Conservation (phyloP, 2,329 filamentous ascomycete genomes). For the Phialocephala sp. region DNA sequence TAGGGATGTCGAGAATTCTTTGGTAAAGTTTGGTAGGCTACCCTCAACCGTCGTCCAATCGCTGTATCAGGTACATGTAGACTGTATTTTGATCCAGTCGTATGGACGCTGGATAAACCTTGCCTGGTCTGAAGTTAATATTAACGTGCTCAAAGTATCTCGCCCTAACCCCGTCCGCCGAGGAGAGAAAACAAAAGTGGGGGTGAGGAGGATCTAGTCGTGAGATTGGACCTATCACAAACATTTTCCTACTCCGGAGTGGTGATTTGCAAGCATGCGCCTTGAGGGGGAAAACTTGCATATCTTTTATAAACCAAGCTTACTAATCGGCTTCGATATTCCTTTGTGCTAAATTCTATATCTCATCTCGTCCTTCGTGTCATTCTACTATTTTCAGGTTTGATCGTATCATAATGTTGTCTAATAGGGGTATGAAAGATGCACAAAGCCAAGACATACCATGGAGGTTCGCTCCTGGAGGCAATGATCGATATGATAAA, state of each 20-base stretch:
- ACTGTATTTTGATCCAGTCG: too few relatives aligned
- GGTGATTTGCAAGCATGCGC: too few relatives aligned
- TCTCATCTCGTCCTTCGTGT: neutral
- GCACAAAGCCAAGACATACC: slow-evolving; percentile 24
- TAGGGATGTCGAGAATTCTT: too few relatives aligned
- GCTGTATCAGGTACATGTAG: too few relatives aligned
- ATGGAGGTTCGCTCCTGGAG: slow-evolving; percentile 30
- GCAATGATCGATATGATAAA: slow-evolving; percentile 30
- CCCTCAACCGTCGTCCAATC: too few relatives aligned
- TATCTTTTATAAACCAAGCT: neutral
- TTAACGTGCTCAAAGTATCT: too few relatives aligned
- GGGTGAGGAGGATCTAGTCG: neutral
- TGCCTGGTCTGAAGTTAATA: too few relatives aligned
- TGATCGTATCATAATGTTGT: slow-evolving; percentile 47
- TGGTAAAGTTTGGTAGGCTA: too few relatives aligned
- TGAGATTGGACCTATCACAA: neutral
- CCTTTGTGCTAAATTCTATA: neutral
- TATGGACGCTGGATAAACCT: too few relatives aligned
- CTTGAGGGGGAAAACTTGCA: neutral
- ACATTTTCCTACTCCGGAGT: neutral
- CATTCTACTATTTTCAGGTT: neutral
- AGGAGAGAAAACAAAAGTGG: neutral
- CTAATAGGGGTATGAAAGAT: slow-evolving; percentile 13
- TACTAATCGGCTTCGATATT: neutral
- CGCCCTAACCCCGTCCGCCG: neutral